Evolutionary conservation across 306 rosid species (phyloP).

Genomic region (Quillaja saponaria): DNA sequence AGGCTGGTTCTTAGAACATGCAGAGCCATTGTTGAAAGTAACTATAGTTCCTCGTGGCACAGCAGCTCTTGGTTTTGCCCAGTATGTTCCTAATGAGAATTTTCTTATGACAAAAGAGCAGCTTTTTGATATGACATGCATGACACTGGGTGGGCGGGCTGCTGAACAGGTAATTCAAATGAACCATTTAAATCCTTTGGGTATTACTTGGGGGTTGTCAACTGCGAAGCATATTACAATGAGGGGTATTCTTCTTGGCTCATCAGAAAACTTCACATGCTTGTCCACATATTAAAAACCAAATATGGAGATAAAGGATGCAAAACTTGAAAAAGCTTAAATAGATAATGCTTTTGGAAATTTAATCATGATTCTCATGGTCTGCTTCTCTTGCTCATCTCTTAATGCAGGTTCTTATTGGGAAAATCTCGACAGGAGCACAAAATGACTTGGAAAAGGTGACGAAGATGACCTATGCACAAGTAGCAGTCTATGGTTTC

Average conservation of each 20-base stretch:
- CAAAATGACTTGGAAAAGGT: constrained; percentile 95
- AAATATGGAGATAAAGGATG: no score
- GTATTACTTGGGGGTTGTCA: constrained; percentile 3
- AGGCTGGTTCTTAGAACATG: constrained; percentile 92
- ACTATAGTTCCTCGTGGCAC: constrained; percentile 97
- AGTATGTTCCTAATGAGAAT: constrained; percentile 89
- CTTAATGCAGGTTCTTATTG: constrained; percentile 62
- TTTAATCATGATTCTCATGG: neutral
- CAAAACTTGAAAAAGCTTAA: neutral
- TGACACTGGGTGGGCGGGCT: constrained; percentile 98
- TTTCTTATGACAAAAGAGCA: constrained; percentile 95
- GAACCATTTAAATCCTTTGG: neutral
- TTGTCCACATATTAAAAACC: constrained; percentile 8
- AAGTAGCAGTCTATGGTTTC: constrained; percentile 89
- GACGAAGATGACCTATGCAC: constrained; percentile 95
- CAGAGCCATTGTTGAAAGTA: constrained; percentile 87
- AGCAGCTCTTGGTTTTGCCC: constrained; percentile 96
- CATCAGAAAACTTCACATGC: neutral
- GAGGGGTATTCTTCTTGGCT: neutral
- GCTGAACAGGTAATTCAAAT: constrained; percentile 75
- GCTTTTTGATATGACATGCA: constrained; percentile 89
- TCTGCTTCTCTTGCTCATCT: constrained; percentile 11
- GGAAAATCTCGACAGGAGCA: constrained; percentile 89
- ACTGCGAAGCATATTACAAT: neutral
- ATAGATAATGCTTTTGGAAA: neutral